Base-by-base conservation (phyloP, 805 yeast species). In the Wickerhamomyces bisporus region DNA sequence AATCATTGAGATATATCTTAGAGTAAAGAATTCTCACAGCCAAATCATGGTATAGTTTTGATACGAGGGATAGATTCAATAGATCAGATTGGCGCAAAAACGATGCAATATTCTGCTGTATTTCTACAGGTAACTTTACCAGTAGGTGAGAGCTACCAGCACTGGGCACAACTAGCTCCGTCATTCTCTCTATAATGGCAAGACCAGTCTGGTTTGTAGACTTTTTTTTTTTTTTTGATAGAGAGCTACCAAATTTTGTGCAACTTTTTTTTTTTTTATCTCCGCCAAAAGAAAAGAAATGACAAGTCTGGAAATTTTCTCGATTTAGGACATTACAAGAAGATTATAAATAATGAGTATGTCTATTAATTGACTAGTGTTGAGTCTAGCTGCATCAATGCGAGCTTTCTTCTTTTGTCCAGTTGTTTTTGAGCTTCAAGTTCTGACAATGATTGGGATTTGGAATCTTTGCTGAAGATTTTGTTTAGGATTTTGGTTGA, bases 331-430 rank as follows among this genome's bases (percentile, higher is more conserved):
- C n/a, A n/a, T n/a, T n/a, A n/a, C n/a, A n/a, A n/a, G n/a, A n/a
- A n/a, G n/a, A n/a, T n/a, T n/a, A n/a, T n/a, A n/a, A n/a, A n/a
- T n/a, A n/a, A n/a, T n/a, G n/a, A 23, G 25, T 23, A 23, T 10
- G 4, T 14, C 13, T 14, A 27, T 18, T 30, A 19, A 7, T 11
- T 19, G 7, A 34, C 36, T 2, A 38, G 12, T 14, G 13, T 35
- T 5, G 39, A 34, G 21, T 65, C 71, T 33, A 68, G 48, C 45
- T 65, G 69, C 45, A 60, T 60, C 43, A 67, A 45, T 9, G 72
- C 72, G 32, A 62, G 47, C 38, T 66, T 64, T 38, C 72, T 54
- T 49, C 72, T 56, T 39, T 57, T 60, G 37, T 67, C 72, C 62
- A 68, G 21, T 14, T 32, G 33, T 16, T 32, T 38, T 13, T 36